Base-by-base conservation (phyloP, 495 filamentous ascomycete species). In the Podospora anserina region DNA sequence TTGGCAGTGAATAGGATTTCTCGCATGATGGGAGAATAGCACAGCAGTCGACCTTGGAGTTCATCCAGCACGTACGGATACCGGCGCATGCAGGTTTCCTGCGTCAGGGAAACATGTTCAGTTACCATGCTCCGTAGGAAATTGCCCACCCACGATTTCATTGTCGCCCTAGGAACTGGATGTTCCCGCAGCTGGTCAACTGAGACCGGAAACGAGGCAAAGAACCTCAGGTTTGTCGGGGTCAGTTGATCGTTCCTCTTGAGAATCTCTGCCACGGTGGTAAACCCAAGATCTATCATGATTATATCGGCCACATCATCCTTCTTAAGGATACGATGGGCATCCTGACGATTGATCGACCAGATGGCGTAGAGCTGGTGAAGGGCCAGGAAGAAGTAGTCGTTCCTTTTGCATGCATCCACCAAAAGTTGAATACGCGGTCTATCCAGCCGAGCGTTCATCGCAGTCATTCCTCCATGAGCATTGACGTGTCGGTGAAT, bases 291-390 rank as follows among this genome's bases (percentile, higher is more conserved):
- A 19, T 83, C 77, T 9, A 81, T 62, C 1, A 13, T 57, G 0
- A 49, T 9, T 26, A 26, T 20, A 4, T 19, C 6, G n/a, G 55
- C n/a, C 16, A 13, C 11, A 0, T 28, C 59, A 1, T 3, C 23
- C 20, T 53, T 66, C 26, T 28, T 71, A 34, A 72, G 55, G 4
- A 67, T 63, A 13, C 3, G 28, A 61, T 68, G 63, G 7, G 26
- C 6, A 54, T 61, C 27, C 28, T 26, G n/a, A 64, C 72, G 63
- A 66, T 61, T 16, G 56, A 49, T 61, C 55, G 77, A 78, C 80
- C 82, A 85, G 16, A 85, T 71, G 73, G 87, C 90, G 73, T 86
- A 92, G 1, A 91, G 66, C 68, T 92, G 90, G 77, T 94, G 91
- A 5, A 92, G 73, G 13, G 81, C 81, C 62, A 93, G 59, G 72